Evolutionary conservation across 2,329 filamentous ascomycete genomes (phyloP).

Genomic region (Zarea fungicola): DNA sequence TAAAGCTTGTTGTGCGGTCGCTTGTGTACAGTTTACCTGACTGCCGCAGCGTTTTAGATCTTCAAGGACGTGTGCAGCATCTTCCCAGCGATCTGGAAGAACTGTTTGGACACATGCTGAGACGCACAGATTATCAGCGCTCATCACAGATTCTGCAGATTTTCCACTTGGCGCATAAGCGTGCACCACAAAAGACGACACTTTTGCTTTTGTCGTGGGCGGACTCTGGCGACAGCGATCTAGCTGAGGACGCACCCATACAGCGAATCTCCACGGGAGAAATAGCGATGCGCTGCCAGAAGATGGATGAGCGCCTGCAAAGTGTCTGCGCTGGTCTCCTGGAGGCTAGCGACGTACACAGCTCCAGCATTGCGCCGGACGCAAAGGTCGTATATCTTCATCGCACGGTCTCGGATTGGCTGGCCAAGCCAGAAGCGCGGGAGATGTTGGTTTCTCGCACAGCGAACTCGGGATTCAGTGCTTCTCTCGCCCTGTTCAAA

Average conservation of each 20-base stretch:
- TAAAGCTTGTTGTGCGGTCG: slow-evolving; percentile 16
- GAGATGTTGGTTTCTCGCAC: not conserved
- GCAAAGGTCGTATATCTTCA: slow-evolving; percentile 1
- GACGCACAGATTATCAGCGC: not conserved
- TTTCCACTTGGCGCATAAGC: not conserved
- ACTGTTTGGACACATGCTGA: slow-evolving; percentile 12
- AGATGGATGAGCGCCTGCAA: not conserved
- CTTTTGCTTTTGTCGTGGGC: slow-evolving; percentile 2
- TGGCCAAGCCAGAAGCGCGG: not conserved
- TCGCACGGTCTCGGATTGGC: slow-evolving; percentile 9
- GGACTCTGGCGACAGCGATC: not conserved
- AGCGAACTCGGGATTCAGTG: not conserved
- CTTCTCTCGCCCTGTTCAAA: slow-evolving; percentile 1
- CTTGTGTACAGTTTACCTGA: slow-evolving; percentile 10
- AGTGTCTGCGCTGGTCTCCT: slow-evolving; percentile 3
- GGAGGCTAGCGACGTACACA: not conserved
- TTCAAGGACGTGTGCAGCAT: slow-evolving; percentile 1
- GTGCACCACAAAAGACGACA: not conserved
- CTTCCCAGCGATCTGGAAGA: slow-evolving; percentile 11
- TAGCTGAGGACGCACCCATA: slow-evolving; percentile 4
- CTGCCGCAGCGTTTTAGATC: not conserved
- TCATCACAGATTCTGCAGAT: slow-evolving; percentile 1
- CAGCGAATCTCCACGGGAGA: not conserved
- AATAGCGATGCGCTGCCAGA: not conserved
- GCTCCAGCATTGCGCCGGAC: slow-evolving; percentile 4